Conservation (phyloP, 176 grass and related monocot genomes). For the Raddia distichophylla region DNA sequence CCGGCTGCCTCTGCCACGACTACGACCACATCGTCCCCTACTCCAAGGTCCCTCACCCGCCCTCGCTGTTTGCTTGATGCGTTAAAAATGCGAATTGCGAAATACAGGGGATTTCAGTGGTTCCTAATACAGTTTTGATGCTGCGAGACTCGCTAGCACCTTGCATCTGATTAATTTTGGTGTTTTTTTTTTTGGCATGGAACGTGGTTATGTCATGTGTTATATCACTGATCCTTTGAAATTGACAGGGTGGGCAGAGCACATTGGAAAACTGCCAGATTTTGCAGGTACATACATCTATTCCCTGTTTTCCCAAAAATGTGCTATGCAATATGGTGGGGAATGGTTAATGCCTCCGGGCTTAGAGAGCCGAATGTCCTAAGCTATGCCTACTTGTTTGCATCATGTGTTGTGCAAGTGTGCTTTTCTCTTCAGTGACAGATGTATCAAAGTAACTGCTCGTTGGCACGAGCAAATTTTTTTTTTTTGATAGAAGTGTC, state of each 20-base stretch:
- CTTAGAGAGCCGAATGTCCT: neutral
- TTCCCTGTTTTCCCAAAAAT: neutral
- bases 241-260: conserved; percentile 85
- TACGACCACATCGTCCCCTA: conserved; percentile 94
- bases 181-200: neutral
- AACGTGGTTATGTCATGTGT: neutral
- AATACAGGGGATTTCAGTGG: conserved; percentile 6
- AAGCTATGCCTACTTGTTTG: neutral
- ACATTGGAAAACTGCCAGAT: conserved; percentile 97
- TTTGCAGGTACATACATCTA: conserved; percentile 68
- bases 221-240: conserved; percentile 8
- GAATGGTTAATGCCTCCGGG: neutral
- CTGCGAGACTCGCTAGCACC: neutral
- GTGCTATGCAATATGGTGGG: neutral
- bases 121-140: neutral
- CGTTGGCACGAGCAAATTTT: neutral
- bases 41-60: conserved; percentile 60
- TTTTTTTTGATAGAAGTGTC: too few species aligned
- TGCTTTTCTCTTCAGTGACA: conserved; percentile 19
- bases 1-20: conserved; percentile 97
- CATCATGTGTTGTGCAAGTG: neutral
- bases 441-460: neutral
- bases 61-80: neutral
- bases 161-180: neutral
- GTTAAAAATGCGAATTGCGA: neutral